phyloP scores from a whole-genome alignment of 176 grass and related monocot species.

The Puya raimondii region DNA sequence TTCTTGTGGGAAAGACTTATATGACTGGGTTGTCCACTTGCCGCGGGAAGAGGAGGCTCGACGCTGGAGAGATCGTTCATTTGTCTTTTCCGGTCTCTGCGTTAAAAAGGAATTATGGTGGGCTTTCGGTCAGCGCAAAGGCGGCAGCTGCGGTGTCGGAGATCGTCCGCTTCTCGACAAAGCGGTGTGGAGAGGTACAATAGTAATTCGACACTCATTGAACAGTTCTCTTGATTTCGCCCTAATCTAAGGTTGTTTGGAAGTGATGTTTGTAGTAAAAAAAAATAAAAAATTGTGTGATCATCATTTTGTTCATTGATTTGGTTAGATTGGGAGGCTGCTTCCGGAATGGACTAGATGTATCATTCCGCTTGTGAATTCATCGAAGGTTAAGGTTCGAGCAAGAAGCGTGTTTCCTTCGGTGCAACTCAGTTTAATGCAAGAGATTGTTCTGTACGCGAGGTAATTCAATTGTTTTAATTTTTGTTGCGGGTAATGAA shows the following conservation, averaged over 20 bases:
- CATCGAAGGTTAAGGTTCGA: slow-evolving; percentile 71
- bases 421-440: slow-evolving; percentile 55
- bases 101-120: slow-evolving; percentile 9
- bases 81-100: slow-evolving; percentile 57
- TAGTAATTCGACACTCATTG: not conserved
- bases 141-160: slow-evolving; percentile 32
- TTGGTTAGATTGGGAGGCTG: slow-evolving; percentile 64
- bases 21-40: slow-evolving; percentile 61
- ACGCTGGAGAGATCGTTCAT: slow-evolving; percentile 69
- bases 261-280: not conserved
- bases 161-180: slow-evolving; percentile 92
- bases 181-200: slow-evolving; percentile 67
- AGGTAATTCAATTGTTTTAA: slow-evolving; percentile 30
- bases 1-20: slow-evolving; percentile 60
- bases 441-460: slow-evolving; percentile 61
- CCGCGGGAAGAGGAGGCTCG: slow-evolving; percentile 41
- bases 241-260: too few species aligned
- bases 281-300: not conserved
- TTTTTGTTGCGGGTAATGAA: not conserved
- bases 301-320: not conserved
- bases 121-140: slow-evolving; percentile 32
- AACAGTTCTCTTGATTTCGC: too few species aligned
- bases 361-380: slow-evolving; percentile 65
- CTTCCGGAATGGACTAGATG: slow-evolving; percentile 54
- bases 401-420: slow-evolving; percentile 36